Conservation (phyloP, 805 yeast genomes). For the Schwanniomyces polymorphus region DNA sequence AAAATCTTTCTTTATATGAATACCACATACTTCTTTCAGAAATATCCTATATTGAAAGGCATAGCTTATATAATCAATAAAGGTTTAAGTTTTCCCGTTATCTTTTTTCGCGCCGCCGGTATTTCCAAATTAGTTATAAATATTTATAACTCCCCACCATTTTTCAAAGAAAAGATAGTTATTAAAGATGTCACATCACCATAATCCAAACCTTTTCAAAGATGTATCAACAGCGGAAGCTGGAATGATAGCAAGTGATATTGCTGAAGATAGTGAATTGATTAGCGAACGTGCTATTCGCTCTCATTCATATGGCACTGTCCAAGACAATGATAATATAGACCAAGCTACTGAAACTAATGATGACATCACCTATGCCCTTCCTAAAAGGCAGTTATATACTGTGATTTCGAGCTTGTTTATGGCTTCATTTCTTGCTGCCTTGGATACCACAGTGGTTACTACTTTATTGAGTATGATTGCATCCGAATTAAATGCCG, state of each 20-base stretch:
- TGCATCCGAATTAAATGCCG: constrained; percentile 66
- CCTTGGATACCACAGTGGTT: constrained; percentile 68
- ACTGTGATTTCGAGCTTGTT: constrained; percentile 31
- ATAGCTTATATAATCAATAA: not conserved
- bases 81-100: not conserved
- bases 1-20: no score
- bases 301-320: constrained; percentile 18
- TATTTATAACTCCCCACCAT: not conserved
- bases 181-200: not conserved
- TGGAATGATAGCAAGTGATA: constrained; percentile 37
- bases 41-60: not conserved
- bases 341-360: constrained; percentile 2
- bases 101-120: not conserved
- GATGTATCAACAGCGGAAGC: constrained; percentile 32
- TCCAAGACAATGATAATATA: constrained; percentile 3
- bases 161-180: no score
- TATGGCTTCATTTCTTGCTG: constrained; percentile 53
- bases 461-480: constrained; percentile 64
- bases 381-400: constrained; percentile 29
- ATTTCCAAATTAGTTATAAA: no score
- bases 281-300: constrained; percentile 8
- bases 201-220: constrained; percentile 17
- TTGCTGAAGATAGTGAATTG: constrained; percentile 31
- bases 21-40: not conserved
- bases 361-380: constrained; percentile 23